Conservation (phyloP, 352 stramenopile genomes). For the Blastocystis sp. region DNA sequence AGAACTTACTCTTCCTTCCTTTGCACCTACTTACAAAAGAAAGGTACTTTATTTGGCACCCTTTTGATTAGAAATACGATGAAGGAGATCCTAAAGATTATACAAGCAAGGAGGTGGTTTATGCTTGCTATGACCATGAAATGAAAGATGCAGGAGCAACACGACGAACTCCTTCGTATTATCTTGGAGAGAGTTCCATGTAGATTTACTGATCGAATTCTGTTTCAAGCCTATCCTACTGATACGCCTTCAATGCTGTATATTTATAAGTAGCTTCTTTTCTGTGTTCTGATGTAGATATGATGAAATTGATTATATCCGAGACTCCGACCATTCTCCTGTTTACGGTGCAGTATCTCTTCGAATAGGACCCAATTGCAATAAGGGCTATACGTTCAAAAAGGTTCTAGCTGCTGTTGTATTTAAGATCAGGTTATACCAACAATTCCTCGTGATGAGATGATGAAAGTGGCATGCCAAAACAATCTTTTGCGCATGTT, state of each 20-base stretch:
- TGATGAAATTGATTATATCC: neutral
- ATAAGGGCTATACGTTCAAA: constrained; percentile 19
- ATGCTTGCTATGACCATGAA: constrained; percentile 15
- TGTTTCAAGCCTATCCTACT: constrained; percentile 19
- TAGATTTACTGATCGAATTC: constrained; percentile 57
- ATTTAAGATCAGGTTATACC: neutral
- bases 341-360: constrained; percentile 46
- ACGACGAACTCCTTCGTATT: constrained; percentile 24
- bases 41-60: neutral
- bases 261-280: constrained; percentile 5
- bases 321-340: constrained; percentile 38
- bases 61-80: constrained; percentile 1
- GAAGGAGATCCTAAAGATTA: constrained; percentile 39
- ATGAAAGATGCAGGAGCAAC: constrained; percentile 43
- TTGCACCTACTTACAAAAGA: constrained; percentile 56
- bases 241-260: constrained; percentile 11
- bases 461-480: constrained; percentile 12
- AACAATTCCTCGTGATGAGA: neutral
- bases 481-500: constrained; percentile 12
- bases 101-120: neutral
- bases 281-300: neutral
- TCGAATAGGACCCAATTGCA: constrained; percentile 21
- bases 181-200: neutral
- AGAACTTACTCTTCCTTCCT: constrained; percentile 20
- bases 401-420: neutral